Evolutionary conservation across 2,329 filamentous ascomycete species (phyloP).

Genomic region (Talaromyces sp.): DNA sequence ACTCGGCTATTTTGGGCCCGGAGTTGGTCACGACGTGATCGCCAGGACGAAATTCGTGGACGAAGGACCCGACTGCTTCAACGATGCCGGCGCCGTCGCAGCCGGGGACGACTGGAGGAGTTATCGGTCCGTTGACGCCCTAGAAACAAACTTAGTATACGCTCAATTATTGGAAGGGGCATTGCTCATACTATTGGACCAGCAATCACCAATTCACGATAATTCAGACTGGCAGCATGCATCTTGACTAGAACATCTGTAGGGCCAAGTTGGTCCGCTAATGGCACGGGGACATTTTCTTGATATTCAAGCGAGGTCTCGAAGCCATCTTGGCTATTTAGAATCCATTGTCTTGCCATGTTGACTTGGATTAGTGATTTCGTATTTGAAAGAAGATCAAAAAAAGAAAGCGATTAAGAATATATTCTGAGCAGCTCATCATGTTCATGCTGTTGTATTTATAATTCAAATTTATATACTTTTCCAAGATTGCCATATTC

Average conservation of each 20-base stretch:
- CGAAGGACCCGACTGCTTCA: conserved; percentile 52
- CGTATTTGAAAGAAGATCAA: neutral
- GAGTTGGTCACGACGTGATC: conserved; percentile 13
- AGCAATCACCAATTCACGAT: conserved; percentile 14
- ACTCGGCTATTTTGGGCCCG: conserved; percentile 38
- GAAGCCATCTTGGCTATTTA: conserved; percentile 34
- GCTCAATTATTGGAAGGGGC: neutral
- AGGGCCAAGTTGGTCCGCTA: neutral
- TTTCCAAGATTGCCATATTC: too few relatives aligned
- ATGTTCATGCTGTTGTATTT: neutral
- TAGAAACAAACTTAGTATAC: neutral
- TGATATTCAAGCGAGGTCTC: conserved; percentile 35
- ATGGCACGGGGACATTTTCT: conserved; percentile 18
- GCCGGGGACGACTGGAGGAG: conserved; percentile 47
- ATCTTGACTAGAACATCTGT: conserved; percentile 11
- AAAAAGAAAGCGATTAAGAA: neutral
- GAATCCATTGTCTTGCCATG: conserved; percentile 34
- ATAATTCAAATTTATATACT: neutral
- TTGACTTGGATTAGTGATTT: neutral
- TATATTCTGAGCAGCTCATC: neutral
- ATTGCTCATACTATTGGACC: neutral
- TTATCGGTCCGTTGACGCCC: conserved; percentile 14
- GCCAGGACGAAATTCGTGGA: conserved; percentile 26
- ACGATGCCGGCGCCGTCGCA: conserved; percentile 63
- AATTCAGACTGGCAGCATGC: conserved; percentile 13